Evolutionary conservation across 495 filamentous ascomycete genomes (phyloP).

Genomic region (Antarctomyces pellizariae): DNA sequence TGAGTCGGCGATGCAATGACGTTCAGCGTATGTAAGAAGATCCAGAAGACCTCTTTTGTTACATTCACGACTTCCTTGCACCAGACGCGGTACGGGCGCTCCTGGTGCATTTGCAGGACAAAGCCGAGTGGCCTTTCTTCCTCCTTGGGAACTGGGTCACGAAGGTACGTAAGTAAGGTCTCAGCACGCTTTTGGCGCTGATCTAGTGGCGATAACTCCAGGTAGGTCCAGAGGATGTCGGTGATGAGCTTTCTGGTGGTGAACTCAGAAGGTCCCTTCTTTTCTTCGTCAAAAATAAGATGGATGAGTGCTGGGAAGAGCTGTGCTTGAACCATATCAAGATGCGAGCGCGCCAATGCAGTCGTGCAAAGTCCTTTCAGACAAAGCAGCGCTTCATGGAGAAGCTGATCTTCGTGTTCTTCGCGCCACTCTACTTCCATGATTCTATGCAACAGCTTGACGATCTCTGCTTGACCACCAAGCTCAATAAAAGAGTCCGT

Average conservation of each 20-base stretch:
- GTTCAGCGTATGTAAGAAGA: conserved; percentile 85
- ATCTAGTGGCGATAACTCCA: conserved; percentile 30
- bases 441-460: conserved; percentile 64
- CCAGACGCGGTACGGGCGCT: conserved; percentile 82
- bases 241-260: conserved; percentile 76
- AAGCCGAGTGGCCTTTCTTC: conserved; percentile 56
- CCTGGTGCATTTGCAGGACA: conserved; percentile 67
- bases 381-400: conserved; percentile 83
- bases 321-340: conserved; percentile 52
- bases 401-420: conserved; percentile 82
- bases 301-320: conserved; percentile 71
- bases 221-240: conserved; percentile 64
- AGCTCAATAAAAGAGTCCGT: conserved; percentile 72
- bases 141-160: conserved; percentile 57
- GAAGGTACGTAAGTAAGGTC: conserved; percentile 51
- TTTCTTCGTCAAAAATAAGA: conserved; percentile 90
- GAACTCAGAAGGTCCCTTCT: conserved; percentile 91
- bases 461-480: conserved; percentile 82
- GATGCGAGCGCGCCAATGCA: conserved; percentile 52
- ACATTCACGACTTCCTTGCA: conserved; percentile 77
- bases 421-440: conserved; percentile 95
- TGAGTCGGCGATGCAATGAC: conserved; percentile 38
- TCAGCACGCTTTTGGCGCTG: conserved; percentile 36
- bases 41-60: conserved; percentile 98
- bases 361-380: conserved; percentile 91